Conservation (phyloP, 1,284 basidiomycete species). For the Fomitopsis schrenkii region DNA sequence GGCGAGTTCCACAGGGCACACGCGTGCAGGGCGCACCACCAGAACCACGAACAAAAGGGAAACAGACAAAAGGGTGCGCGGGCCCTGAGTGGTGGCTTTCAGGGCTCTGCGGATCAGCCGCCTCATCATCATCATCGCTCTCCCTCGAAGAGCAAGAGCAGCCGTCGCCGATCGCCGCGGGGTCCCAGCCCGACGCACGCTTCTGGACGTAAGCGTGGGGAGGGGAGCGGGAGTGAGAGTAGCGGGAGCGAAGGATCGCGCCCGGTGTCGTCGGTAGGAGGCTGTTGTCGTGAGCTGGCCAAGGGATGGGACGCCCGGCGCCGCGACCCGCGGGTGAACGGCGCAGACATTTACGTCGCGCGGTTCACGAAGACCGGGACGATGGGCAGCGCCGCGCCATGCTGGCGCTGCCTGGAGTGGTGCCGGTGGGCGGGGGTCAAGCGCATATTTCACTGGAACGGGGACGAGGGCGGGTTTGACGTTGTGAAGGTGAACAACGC, state of each 20-base stretch:
- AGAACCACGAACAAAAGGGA: conserved; percentile 27
- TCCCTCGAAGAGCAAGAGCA: conserved; percentile 14
- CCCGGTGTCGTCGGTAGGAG: not conserved
- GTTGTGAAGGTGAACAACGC: conserved; percentile 49
- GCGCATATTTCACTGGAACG: conserved; percentile 53
- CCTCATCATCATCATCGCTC: conserved; percentile 5
- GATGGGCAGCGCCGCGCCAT: conserved; percentile 45
- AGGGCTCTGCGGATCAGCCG: conserved; percentile 15
- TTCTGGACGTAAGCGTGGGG: conserved; percentile 6
- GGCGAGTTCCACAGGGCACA: conserved; percentile 27
- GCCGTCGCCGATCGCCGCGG: conserved; percentile 3
- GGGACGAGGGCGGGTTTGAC: conserved; percentile 38
- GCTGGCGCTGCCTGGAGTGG: conserved; percentile 53
- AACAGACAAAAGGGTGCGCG: conserved; percentile 20
- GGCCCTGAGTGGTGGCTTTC: conserved; percentile 18
- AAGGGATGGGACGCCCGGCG: conserved; percentile 34
- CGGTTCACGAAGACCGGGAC: conserved; percentile 45
- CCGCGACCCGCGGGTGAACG: conserved; percentile 42
- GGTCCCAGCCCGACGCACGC: not conserved
- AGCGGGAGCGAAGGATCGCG: conserved; percentile 8
- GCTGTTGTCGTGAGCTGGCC: conserved; percentile 14
- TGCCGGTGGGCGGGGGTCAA: conserved; percentile 56
- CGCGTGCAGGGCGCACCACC: conserved; percentile 14
- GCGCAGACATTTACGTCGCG: conserved; percentile 53
- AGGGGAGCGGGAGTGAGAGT: conserved; percentile 13